Conservation (phyloP, 768 basidiomycete genomes). For the Boletellus ananas region DNA sequence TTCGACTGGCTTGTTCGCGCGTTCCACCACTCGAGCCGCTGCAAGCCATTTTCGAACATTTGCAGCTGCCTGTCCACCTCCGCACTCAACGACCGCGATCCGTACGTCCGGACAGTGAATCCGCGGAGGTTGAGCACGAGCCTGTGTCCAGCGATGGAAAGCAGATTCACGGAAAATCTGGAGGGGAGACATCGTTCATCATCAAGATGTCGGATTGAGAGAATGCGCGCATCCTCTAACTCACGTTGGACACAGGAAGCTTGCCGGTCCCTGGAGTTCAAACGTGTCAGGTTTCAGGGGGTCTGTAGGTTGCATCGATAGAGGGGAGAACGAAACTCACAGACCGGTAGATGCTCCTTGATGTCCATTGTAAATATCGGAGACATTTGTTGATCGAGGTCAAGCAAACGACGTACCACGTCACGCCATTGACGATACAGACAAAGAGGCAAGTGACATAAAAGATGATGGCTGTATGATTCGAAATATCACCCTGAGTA, state of each 20-base stretch:
- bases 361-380: not conserved
- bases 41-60: not conserved
- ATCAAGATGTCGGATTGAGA: too few relatives aligned
- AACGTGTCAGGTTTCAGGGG: too few relatives aligned
- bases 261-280: not conserved
- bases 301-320: not conserved
- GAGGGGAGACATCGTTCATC: not conserved
- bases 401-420: conserved; percentile 2
- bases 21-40: not conserved
- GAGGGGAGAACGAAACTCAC: not conserved
- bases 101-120: conserved; percentile 8
- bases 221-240: not conserved
- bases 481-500: not conserved
- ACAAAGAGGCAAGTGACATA: conserved; percentile 1
- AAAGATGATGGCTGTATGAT: conserved; percentile 4
- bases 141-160: conserved; percentile 21
- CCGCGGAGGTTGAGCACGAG: conserved; percentile 16
- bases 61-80: conserved; percentile 18
- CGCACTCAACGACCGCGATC: conserved; percentile 5
- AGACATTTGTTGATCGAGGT: too few relatives aligned
- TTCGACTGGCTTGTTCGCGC: not conserved
- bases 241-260: not conserved
- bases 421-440: not conserved
- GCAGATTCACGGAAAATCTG: conserved; percentile 10
- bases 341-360: not conserved